These are phyloP conservation scores for Ensete ventricosum DNA, from an alignment of 176 grass and related monocot genomes.

Conservation along the genomic window DNA sequence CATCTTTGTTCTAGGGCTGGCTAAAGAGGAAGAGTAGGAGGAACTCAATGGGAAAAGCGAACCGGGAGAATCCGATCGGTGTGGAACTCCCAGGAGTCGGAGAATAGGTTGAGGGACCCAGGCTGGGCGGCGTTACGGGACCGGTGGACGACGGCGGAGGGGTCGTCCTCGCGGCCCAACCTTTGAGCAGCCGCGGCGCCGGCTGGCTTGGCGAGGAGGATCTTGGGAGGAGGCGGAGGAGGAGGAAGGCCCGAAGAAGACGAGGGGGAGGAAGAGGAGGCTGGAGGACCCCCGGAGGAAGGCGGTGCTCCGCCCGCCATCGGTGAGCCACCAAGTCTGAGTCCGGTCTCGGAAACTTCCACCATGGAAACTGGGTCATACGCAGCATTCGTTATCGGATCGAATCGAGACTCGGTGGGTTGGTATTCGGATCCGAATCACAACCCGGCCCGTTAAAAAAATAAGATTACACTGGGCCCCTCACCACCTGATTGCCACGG, in stretches of 20 bases:
- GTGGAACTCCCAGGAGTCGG: conserved; percentile 56
- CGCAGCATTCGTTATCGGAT: too few relatives aligned
- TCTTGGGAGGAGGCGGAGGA: conserved; percentile 62
- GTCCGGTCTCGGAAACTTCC: too few relatives aligned
- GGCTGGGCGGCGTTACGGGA: conserved; percentile 54
- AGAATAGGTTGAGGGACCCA: conserved; percentile 58
- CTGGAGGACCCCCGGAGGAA: conserved; percentile 22
- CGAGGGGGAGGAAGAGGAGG: conserved; percentile 23
- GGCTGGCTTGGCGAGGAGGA: conserved; percentile 72
- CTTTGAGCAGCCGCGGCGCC: conserved; percentile 27
- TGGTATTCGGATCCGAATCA: too few relatives aligned
- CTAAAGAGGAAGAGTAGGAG: neutral
- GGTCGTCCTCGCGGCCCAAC: conserved; percentile 23
- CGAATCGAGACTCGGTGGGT: too few relatives aligned
- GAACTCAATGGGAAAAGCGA: conserved; percentile 10
- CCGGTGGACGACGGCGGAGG: conserved; percentile 4
- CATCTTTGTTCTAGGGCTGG: neutral
- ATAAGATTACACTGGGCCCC: too few relatives aligned
- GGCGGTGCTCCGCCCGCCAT: conserved; percentile 47
- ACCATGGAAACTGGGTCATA: too few relatives aligned
- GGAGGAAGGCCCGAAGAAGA: conserved; percentile 32
- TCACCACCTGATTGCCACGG: too few relatives aligned
- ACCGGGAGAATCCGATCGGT: conserved; percentile 80
- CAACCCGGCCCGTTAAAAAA: too few relatives aligned
- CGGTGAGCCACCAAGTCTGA: neutral